Evolutionary conservation across 768 basidiomycete species (phyloP).

Genomic region (Hygrocybe coccinea): DNA sequence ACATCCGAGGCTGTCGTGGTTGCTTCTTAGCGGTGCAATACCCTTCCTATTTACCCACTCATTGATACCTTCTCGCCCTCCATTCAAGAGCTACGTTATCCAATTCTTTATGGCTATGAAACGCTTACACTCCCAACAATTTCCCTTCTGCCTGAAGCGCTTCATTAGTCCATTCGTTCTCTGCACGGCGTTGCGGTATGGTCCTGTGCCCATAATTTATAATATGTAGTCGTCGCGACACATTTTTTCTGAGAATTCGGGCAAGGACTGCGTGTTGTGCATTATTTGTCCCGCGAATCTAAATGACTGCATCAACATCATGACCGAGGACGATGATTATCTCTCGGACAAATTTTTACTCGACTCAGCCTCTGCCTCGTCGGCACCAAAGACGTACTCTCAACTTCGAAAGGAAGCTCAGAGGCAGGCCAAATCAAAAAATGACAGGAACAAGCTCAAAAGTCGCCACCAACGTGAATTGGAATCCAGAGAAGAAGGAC

Average conservation of each 20-base stretch:
- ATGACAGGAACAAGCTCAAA: conserved; percentile 64
- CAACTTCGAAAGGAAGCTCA: conserved; percentile 65
- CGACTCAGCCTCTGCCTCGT: conserved; percentile 31
- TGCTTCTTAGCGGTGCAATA: conserved; percentile 16
- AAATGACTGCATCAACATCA: neutral
- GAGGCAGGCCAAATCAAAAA: conserved; percentile 53
- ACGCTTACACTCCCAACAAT: neutral
- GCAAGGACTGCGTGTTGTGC: conserved; percentile 18
- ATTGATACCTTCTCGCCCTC: conserved; percentile 11
- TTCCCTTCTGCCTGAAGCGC: conserved; percentile 2
- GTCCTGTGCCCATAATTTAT: conserved; percentile 39
- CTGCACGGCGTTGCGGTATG: conserved; percentile 35
- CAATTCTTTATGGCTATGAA: conserved; percentile 8
- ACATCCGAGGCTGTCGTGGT: conserved; percentile 6
- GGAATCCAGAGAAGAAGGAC: conserved; percentile 72
- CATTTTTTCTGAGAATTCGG: too few relatives aligned
- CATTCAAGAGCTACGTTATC: conserved; percentile 9
- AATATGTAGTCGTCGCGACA: neutral
- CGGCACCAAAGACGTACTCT: conserved; percentile 57
- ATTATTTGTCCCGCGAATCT: conserved; percentile 6
- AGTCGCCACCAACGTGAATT: conserved; percentile 63
- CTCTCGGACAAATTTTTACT: conserved; percentile 81
- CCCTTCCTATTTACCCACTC: neutral
- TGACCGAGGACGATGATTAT: conserved; percentile 65
- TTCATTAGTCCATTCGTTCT: conserved; percentile 3